Evolutionary conservation across 2,329 filamentous ascomycete species (phyloP).

Genomic region (Lachnellula subtilissima): DNA sequence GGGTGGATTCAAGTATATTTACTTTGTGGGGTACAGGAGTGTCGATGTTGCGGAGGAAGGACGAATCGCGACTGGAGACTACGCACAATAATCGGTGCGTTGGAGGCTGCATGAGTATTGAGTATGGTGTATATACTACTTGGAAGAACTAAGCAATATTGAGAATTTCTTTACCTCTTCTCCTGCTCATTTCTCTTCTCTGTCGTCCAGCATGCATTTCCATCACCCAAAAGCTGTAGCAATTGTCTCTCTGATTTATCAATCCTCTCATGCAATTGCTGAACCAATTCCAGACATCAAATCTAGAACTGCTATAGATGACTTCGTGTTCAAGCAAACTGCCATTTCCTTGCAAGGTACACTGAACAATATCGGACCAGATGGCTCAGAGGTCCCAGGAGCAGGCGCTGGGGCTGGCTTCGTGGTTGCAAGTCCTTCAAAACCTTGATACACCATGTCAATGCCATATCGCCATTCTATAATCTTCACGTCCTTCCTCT

Average conservation of each 20-base stretch:
- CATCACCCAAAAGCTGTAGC: not conserved
- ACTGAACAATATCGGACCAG: conserved; percentile 51
- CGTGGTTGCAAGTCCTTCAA: conserved; percentile 52
- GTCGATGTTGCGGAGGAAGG: not conserved
- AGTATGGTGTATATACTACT: not conserved
- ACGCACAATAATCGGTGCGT: conserved; percentile 10
- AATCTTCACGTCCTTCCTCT: not conserved
- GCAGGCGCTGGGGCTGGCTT: conserved; percentile 40
- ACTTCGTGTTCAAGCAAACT: conserved; percentile 42
- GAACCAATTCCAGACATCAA: conserved; percentile 4
- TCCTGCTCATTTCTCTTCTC: not conserved
- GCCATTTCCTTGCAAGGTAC: conserved; percentile 46
- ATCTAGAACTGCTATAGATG: conserved; percentile 20
- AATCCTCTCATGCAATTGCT: conserved; percentile 6
- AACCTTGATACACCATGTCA: conserved; percentile 48
- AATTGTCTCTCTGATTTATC: not conserved
- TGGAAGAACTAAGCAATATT: not conserved
- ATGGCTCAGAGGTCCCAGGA: conserved; percentile 43
- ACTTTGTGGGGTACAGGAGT: not conserved
- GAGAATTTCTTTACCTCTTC: not conserved
- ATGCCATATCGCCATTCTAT: conserved; percentile 15
- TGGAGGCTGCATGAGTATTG: not conserved
- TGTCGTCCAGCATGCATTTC: conserved; percentile 4
- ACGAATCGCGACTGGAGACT: not conserved
- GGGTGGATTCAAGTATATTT: too few relatives aligned